phyloP scores from a whole-genome alignment of 148 eudicot genomes.

The Camellia japonica region DNA sequence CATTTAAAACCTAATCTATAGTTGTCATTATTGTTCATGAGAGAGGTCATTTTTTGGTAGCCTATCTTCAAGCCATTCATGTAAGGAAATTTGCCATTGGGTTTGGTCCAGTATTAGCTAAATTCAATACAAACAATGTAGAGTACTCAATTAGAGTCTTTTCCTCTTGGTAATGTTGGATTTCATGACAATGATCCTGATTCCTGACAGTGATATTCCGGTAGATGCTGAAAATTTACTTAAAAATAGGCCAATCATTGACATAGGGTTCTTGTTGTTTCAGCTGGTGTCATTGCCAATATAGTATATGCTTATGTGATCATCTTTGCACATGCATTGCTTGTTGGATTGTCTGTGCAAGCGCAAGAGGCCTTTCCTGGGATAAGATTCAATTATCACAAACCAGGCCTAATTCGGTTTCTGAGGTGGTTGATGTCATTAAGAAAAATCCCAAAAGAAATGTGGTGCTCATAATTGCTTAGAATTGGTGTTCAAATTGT shows the following conservation, averaged over 20 bases:
- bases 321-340: slow-evolving; percentile 62
- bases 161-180: slow-evolving; percentile 96
- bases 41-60: slow-evolving; percentile 91
- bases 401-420: slow-evolving; percentile 55
- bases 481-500: slow-evolving; percentile 65
- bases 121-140: slow-evolving; percentile 85
- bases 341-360: slow-evolving; percentile 79
- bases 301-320: slow-evolving; percentile 71
- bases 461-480: slow-evolving; percentile 53
- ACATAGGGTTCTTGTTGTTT: slow-evolving; percentile 68
- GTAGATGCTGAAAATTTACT: slow-evolving; percentile 76
- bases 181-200: slow-evolving; percentile 98
- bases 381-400: slow-evolving; percentile 49
- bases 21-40: slow-evolving; percentile 90
- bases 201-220: slow-evolving; percentile 57
- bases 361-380: slow-evolving; percentile 81
- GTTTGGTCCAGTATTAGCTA: slow-evolving; percentile 92
- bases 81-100: slow-evolving; percentile 96
- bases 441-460: slow-evolving; percentile 57
- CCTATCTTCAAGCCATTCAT: slow-evolving; percentile 84
- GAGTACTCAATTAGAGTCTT: slow-evolving; percentile 84
- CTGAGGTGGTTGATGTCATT: slow-evolving; percentile 73
- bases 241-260: slow-evolving; percentile 78
- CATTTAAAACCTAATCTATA: too few relatives aligned
- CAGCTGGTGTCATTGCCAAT: slow-evolving; percentile 94